These are phyloP conservation scores for Kwoniella heveanensis DNA, from an alignment of 768 basidiomycete species.

Conservation along the genomic window DNA sequence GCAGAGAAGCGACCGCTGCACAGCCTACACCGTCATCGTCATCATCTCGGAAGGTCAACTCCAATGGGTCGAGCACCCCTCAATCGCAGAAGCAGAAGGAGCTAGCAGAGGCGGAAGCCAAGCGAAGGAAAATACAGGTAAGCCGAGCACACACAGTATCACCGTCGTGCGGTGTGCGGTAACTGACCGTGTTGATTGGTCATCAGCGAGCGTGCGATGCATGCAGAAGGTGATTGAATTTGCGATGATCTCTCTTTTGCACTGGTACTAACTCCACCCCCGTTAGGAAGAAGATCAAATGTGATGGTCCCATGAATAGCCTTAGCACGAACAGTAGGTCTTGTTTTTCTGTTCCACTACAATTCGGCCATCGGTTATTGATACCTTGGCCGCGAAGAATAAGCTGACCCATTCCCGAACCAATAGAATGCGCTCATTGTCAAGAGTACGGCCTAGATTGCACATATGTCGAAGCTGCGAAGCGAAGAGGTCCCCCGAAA, in stretches of 20 bases:
- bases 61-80: background rate
- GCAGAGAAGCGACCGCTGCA: background rate
- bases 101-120: conserved; percentile 65
- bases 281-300: conserved; percentile 76
- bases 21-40: background rate
- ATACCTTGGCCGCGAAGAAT: too few species aligned
- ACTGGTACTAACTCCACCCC: background rate
- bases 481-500: conserved; percentile 49
- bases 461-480: conserved; percentile 58
- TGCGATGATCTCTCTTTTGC: background rate
- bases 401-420: conserved; percentile 7
- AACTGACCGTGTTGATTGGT: background rate
- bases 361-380: background rate
- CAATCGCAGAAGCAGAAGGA: conserved; percentile 51
- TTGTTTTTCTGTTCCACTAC: too few species aligned
- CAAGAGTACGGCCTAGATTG: conserved; percentile 59
- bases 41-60: background rate
- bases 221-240: conserved; percentile 22
- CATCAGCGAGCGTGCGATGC: conserved; percentile 41
- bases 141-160: conserved; percentile 8
- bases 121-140: conserved; percentile 47
- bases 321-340: conserved; percentile 40
- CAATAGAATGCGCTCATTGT: conserved; percentile 52
- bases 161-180: background rate
- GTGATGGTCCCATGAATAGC: conserved; percentile 58